Base-by-base conservation (phyloP, 176 grass and related monocot species). In the Secale cereale region DNA sequence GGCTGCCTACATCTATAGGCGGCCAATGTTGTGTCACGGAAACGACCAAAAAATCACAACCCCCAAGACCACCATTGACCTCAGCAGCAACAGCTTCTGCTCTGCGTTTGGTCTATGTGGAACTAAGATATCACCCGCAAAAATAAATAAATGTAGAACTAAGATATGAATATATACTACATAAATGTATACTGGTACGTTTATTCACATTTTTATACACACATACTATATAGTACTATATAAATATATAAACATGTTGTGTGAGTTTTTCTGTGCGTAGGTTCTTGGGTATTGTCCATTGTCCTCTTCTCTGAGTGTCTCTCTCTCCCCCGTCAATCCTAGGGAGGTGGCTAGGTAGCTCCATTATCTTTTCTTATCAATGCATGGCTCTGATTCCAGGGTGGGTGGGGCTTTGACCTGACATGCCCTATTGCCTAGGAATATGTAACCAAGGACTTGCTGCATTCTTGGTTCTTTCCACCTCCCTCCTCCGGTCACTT, bases 301-400 rank as follows among this genome's bases (percentile, higher is more conserved):
- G 88, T 92, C 90, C 82, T 95, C 87, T 89, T 88, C 83, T 85
- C 87, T 82, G 65, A 17, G 65, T 28, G 69, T 85, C 72, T 63
- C 32, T 72, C 54, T 41, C 77, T 76, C 32, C 67, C 78, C 43
- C 74, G 71, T 52, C 79, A 67, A 70, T 54, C 57, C 79, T 81
- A 78, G 35, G 72, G 68, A 39, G 50, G 27, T n/a, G 27, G 41
- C 41, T 75, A 78, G 61, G 6, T 41, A 69, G 35, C 85, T 76
- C 60, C 78, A 91, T 87, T 88, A 92, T 84, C 83, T 86, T 92
- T 94, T 89, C 64, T 76, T 90, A 86, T 84, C 88, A 85, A 87
- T 94, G 91, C 93, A 90, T 92, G 93, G 90, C 97, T 92, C 91
- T 94, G 90, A 93, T 99, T 96, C 87, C 89, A 50, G 84, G 86